These are phyloP conservation scores for Phaeoacremonium minimum DNA, from an alignment of 2,329 filamentous ascomycete species.

Conservation along the genomic window DNA sequence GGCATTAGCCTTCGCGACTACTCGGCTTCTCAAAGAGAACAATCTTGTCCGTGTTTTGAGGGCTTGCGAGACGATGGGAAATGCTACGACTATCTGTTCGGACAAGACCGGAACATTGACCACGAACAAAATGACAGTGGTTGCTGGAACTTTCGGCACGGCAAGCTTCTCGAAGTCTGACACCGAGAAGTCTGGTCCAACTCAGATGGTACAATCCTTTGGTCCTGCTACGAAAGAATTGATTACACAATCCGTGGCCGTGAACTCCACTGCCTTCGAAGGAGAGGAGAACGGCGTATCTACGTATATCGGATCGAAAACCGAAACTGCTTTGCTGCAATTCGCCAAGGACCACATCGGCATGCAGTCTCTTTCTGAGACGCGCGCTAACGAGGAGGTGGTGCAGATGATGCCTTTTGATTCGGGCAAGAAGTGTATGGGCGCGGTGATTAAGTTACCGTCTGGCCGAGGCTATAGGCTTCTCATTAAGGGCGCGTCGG, in stretches of 20 bases:
- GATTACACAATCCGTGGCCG: slow-evolving; percentile 37
- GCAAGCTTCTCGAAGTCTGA: slow-evolving; percentile 5
- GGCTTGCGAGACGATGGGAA: slow-evolving; percentile 68
- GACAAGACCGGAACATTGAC: slow-evolving; percentile 76
- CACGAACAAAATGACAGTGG: slow-evolving; percentile 73
- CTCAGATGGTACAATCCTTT: slow-evolving; percentile 22
- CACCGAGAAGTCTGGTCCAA: neutral
- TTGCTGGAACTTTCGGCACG: slow-evolving; percentile 62
- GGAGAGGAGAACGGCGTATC: slow-evolving; percentile 38
- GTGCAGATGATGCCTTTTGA: slow-evolving; percentile 51
- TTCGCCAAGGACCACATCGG: slow-evolving; percentile 46
- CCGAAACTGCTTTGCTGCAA: slow-evolving; percentile 49
- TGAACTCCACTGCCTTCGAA: slow-evolving; percentile 58
- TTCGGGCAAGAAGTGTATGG: slow-evolving; percentile 53
- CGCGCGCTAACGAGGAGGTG: slow-evolving; percentile 39
- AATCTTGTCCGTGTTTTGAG: slow-evolving; percentile 65
- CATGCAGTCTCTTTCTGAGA: slow-evolving; percentile 39
- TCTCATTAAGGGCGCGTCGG: slow-evolving; percentile 52
- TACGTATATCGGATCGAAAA: slow-evolving; percentile 51
- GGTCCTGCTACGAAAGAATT: slow-evolving; percentile 22
- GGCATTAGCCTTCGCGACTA: slow-evolving; percentile 63
- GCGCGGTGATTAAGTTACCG: slow-evolving; percentile 43
- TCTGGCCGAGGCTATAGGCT: slow-evolving; percentile 36
- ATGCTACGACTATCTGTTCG: slow-evolving; percentile 56
- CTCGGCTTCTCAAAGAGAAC: slow-evolving; percentile 64